Base-by-base conservation (phyloP, 495 filamentous ascomycete genomes). In the Penicillium bialowiezense region DNA sequence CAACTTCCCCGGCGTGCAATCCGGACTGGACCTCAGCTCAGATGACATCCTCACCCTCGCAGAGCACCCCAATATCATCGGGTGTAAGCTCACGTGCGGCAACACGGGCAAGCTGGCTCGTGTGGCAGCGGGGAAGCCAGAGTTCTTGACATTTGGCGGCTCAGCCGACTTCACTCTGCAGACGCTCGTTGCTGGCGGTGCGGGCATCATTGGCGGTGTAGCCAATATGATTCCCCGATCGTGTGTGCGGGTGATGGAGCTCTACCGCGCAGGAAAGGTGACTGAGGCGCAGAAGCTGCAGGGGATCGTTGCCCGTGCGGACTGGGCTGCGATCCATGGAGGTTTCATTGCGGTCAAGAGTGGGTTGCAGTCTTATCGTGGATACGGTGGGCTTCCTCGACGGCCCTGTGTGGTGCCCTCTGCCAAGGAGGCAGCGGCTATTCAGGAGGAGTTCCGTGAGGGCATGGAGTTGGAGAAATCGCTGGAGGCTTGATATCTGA, bases 71-170 rank as follows among this genome's bases (percentile, higher is more conserved):
- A 96, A 96, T 60, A 92, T 97, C 58, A 83, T 90, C 44, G 91
- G 91, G 41, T 86, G 86, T 62, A 97, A 97, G 74, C 77, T 96
- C 42, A 97, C 91, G 4, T 97, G 91, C 65, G 91, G 90, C 39
- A 95, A 97, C 69, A 96, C 91, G 14, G 91, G 91, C 44, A 97
- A 97, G 68, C 76, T 97, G 41, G 84, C 82, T 58, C 82, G 91
- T 47, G 79, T 97, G 36, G 88, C 83, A 3, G 83, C 83, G 18
- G 79, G 78, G 13, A 75, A 77, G 48, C 73, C 81, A 23, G 73
- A 76, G 12, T 93, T 92, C 74, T 69, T 91, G 48, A 88, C 87
- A 46, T 82, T 95, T 55, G 91, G 88, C 10, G 91, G 91, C n/a
- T 91, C 87, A 8, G 87, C 86, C 51, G 91, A 97, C 68, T 96